Evolutionary conservation across 495 filamentous ascomycete species (phyloP).

Genomic region (Pseudevernia furfuracea): DNA sequence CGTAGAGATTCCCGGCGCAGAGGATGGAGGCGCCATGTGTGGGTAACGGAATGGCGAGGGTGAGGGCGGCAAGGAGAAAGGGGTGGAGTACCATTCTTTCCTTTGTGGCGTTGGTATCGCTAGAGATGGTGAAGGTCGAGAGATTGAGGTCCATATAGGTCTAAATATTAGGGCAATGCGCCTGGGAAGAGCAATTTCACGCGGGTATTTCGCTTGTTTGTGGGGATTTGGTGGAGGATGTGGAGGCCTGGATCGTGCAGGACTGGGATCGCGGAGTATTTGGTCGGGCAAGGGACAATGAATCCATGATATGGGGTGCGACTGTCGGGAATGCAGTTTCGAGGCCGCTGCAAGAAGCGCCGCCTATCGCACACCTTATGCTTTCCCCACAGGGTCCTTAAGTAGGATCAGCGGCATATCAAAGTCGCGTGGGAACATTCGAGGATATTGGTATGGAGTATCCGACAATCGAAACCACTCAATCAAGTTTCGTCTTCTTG

Average conservation of each 20-base stretch:
- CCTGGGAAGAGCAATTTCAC: no score
- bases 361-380: background rate
- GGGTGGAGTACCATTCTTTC: no score
- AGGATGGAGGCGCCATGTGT: background rate
- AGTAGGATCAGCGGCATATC: background rate
- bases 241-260: background rate
- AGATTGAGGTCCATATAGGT: no score
- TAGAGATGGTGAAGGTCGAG: no score
- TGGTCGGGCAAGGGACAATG: no score
- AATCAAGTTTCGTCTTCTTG: background rate
- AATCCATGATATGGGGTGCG: background rate
- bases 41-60: background rate
- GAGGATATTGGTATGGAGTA: background rate
- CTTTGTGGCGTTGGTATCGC: no score
- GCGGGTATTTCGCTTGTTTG: background rate
- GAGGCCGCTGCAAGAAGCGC: background rate
- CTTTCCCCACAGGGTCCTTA: background rate
- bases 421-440: background rate
- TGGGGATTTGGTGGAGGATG: background rate
- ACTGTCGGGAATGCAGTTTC: background rate
- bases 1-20: conserved; percentile 7
- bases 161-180: no score
- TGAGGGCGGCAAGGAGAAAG: background rate
- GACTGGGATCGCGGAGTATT: no score
- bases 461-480: background rate